A percentile compares a stretch with the other conserved stretches of the same genome.
phyloP scores from a whole-genome alignment of 2,329 filamentous ascomycete genomes.

The Trichoderma sp. region DNA sequence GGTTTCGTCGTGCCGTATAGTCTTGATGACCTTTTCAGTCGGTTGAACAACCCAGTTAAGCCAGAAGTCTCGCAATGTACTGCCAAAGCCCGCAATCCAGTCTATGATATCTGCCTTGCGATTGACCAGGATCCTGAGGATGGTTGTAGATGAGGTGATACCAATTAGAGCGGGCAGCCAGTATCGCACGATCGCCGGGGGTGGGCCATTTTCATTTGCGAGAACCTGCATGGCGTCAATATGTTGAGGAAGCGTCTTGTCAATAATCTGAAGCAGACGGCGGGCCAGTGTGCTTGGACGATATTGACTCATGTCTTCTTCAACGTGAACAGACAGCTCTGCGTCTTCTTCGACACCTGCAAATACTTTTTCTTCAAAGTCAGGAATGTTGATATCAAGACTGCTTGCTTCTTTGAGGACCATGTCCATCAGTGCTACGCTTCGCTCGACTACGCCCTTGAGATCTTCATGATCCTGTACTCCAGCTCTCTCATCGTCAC shows the following conservation, averaged over 20 bases:
- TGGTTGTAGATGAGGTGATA: constrained; percentile 81
- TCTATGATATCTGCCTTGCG: constrained; percentile 74
- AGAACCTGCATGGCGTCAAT: constrained; percentile 57
- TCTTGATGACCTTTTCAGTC: constrained; percentile 78
- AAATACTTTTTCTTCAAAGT: constrained; percentile 70
- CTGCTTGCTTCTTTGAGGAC: constrained; percentile 73
- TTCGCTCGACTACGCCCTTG: constrained; percentile 77
- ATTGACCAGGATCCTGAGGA: constrained; percentile 78
- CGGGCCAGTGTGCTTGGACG: constrained; percentile 65
- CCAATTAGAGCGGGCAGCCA: constrained; percentile 79
- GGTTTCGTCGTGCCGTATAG: constrained; percentile 88
- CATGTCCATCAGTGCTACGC: constrained; percentile 83
- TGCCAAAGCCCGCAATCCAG: constrained; percentile 79
- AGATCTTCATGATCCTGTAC: constrained; percentile 56
- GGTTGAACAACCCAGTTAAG: constrained; percentile 95
- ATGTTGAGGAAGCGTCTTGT: constrained; percentile 70
- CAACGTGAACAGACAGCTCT: constrained; percentile 57
- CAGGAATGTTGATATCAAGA: constrained; percentile 63
- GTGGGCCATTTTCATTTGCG: constrained; percentile 71
- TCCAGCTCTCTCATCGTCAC: constrained; percentile 61
- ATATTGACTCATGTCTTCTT: constrained; percentile 49
- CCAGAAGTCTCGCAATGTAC: constrained; percentile 87
- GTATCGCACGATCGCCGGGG: constrained; percentile 76
- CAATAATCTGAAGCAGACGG: constrained; percentile 71
- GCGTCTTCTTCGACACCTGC: constrained; percentile 64